Evolutionary conservation across 805 yeast genomes (phyloP).

Genomic region (Maudiozyma serrabonitensis): DNA sequence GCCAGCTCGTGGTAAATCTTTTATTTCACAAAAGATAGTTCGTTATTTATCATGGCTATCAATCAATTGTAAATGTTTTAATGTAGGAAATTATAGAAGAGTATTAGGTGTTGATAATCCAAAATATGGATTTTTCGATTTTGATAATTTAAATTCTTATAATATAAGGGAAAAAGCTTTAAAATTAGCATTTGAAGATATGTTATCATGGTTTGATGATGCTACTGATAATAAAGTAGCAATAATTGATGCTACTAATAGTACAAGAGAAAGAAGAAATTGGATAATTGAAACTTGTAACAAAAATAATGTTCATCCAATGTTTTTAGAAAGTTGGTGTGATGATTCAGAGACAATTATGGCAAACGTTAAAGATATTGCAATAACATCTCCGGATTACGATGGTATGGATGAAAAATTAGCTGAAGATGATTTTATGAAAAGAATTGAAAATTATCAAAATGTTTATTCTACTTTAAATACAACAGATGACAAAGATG

Average conservation of each 20-base stretch:
- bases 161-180: constrained; percentile 61
- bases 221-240: constrained; percentile 82
- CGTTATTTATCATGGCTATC: constrained; percentile 89
- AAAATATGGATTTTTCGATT: constrained; percentile 69
- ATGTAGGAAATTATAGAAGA: constrained; percentile 81
- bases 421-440: constrained; percentile 63
- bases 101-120: constrained; percentile 40
- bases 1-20: constrained; percentile 89
- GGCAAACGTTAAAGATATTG: constrained; percentile 78
- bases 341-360: constrained; percentile 68
- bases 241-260: constrained; percentile 87
- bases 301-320: constrained; percentile 66
- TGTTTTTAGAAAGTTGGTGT: constrained; percentile 89
- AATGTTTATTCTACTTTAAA: constrained; percentile 69
- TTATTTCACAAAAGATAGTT: constrained; percentile 89
- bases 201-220: constrained; percentile 67
- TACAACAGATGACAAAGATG: constrained; percentile 43
- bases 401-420: constrained; percentile 53
- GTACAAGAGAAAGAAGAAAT: constrained; percentile 62
- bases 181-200: constrained; percentile 59
- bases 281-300: constrained; percentile 53
- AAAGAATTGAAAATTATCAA: constrained; percentile 67
- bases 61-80: constrained; percentile 76
- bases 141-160: constrained; percentile 54
- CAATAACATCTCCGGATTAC: constrained; percentile 81